A percentile compares a stretch with the other conserved stretches of the same genome.
phyloP scores from a whole-genome alignment of 768 basidiomycete genomes.

The Leucogyrophana mollusca region DNA sequence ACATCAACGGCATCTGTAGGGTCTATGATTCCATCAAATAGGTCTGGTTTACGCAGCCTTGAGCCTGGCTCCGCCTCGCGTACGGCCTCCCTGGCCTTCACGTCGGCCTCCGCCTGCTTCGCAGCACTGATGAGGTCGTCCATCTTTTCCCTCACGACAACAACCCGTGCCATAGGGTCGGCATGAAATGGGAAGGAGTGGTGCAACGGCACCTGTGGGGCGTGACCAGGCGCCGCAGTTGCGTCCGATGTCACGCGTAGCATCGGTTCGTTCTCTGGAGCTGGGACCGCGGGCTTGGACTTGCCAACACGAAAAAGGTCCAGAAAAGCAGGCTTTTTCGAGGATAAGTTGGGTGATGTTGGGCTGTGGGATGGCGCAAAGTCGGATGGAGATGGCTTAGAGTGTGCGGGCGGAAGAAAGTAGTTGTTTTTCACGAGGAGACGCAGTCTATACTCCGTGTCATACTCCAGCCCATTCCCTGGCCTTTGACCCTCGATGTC shows the following conservation, averaged over 20 bases:
- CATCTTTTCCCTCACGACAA: conserved; percentile 84
- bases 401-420: conserved; percentile 85
- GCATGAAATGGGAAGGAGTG: conserved; percentile 33
- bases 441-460: conserved; percentile 81
- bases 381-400: conserved; percentile 72
- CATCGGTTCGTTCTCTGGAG: conserved; percentile 41
- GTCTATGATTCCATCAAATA: conserved; percentile 66
- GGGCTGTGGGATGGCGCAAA: conserved; percentile 41
- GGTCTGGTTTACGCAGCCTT: conserved; percentile 35
- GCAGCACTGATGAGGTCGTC: conserved; percentile 66
- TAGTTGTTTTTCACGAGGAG: conserved; percentile 86
- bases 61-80: conserved; percentile 43
- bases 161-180: conserved; percentile 54
- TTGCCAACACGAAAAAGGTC: conserved; percentile 72
- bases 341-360: conserved; percentile 15
- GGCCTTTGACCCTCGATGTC: conserved; percentile 48
- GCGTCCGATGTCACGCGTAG: conserved; percentile 68
- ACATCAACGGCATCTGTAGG: conserved; percentile 84
- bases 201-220: conserved; percentile 33
- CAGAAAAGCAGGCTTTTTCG: conserved; percentile 58
- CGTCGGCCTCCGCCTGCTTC: conserved; percentile 72
- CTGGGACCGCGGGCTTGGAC: conserved; percentile 60
- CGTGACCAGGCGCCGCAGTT: conserved; percentile 46
- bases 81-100: conserved; percentile 53
- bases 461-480: conserved; percentile 64